Conservation (phyloP, 2,329 filamentous ascomycete genomes). For the Colletotrichum sp. region DNA sequence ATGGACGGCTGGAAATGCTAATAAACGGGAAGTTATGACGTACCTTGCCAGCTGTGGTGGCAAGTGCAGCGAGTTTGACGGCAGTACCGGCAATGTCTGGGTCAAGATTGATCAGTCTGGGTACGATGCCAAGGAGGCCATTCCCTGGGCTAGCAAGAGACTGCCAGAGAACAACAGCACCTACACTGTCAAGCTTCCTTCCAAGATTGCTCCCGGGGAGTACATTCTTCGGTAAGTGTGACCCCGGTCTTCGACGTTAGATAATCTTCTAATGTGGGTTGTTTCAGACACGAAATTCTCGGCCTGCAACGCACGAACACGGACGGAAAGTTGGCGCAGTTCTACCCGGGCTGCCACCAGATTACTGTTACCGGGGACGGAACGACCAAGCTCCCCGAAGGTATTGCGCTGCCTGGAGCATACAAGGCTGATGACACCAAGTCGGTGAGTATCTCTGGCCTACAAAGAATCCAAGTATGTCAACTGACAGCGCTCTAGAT, state of each 20-base stretch:
- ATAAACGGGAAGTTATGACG: slow-evolving; percentile 9
- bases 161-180: slow-evolving; percentile 36
- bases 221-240: slow-evolving; percentile 44
- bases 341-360: slow-evolving; percentile 64
- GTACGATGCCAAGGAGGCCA: slow-evolving; percentile 31
- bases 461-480: neutral
- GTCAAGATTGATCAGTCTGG: slow-evolving; percentile 41
- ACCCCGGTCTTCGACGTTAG: accelerated
- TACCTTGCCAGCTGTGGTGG: slow-evolving; percentile 39
- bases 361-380: slow-evolving; percentile 57
- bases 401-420: slow-evolving; percentile 26
- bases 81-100: slow-evolving; percentile 31
- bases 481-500: slow-evolving; percentile 21
- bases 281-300: slow-evolving; percentile 53
- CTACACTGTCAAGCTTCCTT: slow-evolving; percentile 44
- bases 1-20: neutral
- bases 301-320: slow-evolving; percentile 56
- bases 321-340: slow-evolving; percentile 53
- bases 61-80: slow-evolving; percentile 24
- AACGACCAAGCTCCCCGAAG: slow-evolving; percentile 34
- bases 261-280: neutral
- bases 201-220: slow-evolving; percentile 48
- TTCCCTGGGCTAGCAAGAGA: slow-evolving; percentile 38
- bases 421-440: slow-evolving; percentile 26
- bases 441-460: neutral